Evolutionary conservation across 2,329 filamentous ascomycete species (phyloP), one percentile per base, ranked within the genome.

Genomic region (Coniella lustricola): DNA sequence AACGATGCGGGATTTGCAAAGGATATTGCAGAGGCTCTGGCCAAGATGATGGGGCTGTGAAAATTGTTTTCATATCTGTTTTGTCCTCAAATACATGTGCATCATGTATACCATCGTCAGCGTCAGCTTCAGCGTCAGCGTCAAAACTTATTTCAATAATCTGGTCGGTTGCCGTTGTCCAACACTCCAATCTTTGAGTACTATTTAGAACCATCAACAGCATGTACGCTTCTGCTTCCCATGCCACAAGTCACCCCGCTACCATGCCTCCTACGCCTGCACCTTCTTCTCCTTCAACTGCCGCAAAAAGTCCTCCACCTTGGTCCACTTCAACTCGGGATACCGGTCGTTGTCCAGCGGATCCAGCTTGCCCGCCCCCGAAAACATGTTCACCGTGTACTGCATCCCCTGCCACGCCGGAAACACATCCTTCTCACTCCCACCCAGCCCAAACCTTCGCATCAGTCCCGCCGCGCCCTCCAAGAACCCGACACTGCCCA

Each of bases 1-100:
- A 84, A 84, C 56, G 72, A 82, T 48, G 59, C 64, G 13, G 60
- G 58, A 0, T 79, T 81, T 56, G 76, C 77, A 3, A 57, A 57
- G 4, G 68, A 69, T 35, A 63, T 76, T 35, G 75, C 73, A 1
- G 63, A 71, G 44, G 63, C 66, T 3, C 53, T 75, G 48, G 60
- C 62, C 4, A 46, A 41, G 14, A 55, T 65, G 46, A 54, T 70
- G 55, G 56, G 58, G 4, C 14, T 50, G 22, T 46, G 21, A 31
- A 25, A 14, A 9, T 9, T 12, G 5, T 29, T 29, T 29, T 5
- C 5, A 10, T 5, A 10, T 29, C 25, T 29, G 5, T 29, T 10
- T 29, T 29, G n/a, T n/a, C n/a, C n/a, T n/a, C n/a, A n/a, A n/a
- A n/a, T n/a, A n/a, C n/a, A n/a, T n/a, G n/a, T n/a, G n/a, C n/a